These are phyloP conservation scores for Gigaspora rosea DNA, from an alignment of 192 early-diverging fungal species.

Conservation along the genomic window DNA sequence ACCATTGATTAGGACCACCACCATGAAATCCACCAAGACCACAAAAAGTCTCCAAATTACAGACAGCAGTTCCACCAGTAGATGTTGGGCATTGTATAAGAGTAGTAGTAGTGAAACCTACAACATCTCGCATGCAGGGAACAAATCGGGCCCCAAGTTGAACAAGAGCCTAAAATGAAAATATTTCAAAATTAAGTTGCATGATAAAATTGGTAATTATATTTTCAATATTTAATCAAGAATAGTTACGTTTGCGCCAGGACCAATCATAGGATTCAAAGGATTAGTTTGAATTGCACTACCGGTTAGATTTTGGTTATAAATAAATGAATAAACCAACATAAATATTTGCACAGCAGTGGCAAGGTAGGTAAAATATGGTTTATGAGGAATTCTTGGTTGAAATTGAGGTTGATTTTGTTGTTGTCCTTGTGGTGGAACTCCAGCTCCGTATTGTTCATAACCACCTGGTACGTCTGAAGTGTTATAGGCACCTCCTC, in stretches of 20 bases:
- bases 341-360: conserved; percentile 47
- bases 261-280: conserved; percentile 85
- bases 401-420: conserved; percentile 32
- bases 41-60: conserved; percentile 63
- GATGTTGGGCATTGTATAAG: conserved; percentile 46
- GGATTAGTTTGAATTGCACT: conserved; percentile 62
- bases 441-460: not conserved
- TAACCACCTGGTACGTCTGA: not conserved
- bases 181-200: conserved; percentile 1
- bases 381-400: conserved; percentile 34
- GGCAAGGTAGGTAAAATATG: conserved; percentile 51
- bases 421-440: not conserved
- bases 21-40: conserved; percentile 58
- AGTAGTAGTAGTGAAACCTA: conserved; percentile 27
- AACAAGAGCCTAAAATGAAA: conserved; percentile 57
- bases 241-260: conserved; percentile 53
- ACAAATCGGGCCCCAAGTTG: conserved; percentile 73
- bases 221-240: not conserved
- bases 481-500: not conserved
- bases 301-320: conserved; percentile 63
- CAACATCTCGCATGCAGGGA: conserved; percentile 71
- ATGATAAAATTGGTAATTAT: not conserved
- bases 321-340: conserved; percentile 53
- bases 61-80: conserved; percentile 33
- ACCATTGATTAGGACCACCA: conserved; percentile 71